These are phyloP conservation scores for Coix lacrymajobi DNA, from an alignment of 176 grass and related monocot species.

Conservation along the genomic window DNA sequence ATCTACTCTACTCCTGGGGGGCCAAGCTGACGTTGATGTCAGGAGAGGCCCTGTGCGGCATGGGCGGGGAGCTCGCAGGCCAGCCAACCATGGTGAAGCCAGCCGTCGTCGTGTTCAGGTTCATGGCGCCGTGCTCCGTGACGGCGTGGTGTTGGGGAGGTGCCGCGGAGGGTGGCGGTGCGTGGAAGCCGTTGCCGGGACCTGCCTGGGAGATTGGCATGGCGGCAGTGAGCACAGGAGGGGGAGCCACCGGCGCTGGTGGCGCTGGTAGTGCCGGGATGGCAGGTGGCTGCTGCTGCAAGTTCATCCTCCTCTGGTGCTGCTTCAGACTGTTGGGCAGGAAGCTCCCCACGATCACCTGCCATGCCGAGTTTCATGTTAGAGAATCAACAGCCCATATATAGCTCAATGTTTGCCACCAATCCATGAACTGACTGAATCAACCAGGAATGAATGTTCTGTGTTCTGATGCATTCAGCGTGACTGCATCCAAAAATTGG, in stretches of 20 bases:
- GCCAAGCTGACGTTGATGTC: slow-evolving; percentile 76
- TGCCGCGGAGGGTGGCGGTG: background rate
- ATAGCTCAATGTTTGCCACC: background rate
- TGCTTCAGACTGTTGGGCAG: slow-evolving; percentile 79
- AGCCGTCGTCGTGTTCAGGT: slow-evolving; percentile 29
- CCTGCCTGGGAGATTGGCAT: slow-evolving; percentile 80
- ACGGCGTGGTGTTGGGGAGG: slow-evolving; percentile 17
- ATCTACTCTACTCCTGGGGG: slow-evolving; percentile 41
- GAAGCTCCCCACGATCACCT: slow-evolving; percentile 95
- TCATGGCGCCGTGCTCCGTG: slow-evolving; percentile 20
- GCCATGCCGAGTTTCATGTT: slow-evolving; percentile 20
- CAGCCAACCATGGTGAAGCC: slow-evolving; percentile 52
- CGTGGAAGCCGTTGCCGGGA: slow-evolving; percentile 38
- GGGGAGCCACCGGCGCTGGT: background rate
- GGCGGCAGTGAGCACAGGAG: slow-evolving; percentile 40
- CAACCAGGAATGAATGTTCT: background rate
- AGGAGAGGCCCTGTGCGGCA: slow-evolving; percentile 43
- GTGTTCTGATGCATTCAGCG: background rate
- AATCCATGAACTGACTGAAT: background rate
- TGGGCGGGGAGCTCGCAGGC: slow-evolving; percentile 39
- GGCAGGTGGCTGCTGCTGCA: background rate
- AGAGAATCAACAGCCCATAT: background rate
- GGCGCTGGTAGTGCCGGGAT: background rate
- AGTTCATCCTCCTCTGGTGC: slow-evolving; percentile 61
- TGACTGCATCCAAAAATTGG: background rate